Percentiles rank a stretch among this genome's conserved stretches.
Conservation (phyloP, 1,139 yeast genomes). For the Arxiozyma telluris region DNA sequence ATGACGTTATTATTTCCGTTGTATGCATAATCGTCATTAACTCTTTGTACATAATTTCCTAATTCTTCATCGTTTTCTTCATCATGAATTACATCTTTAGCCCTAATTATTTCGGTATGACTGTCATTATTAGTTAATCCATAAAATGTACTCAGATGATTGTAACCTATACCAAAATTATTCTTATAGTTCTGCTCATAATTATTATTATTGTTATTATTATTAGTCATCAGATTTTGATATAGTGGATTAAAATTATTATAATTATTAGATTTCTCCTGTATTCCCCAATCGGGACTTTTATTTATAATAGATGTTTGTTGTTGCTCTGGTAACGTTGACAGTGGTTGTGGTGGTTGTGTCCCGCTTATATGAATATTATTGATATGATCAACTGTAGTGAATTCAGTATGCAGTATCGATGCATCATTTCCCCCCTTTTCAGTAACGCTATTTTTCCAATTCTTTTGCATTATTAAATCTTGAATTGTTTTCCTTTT, state of each 20-base stretch:
- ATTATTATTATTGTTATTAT: background rate
- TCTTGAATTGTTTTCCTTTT: background rate
- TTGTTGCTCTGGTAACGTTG: no score
- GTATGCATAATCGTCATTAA: background rate
- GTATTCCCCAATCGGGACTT: background rate
- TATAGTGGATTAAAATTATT: background rate
- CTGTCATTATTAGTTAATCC: background rate
- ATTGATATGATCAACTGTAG: no score
- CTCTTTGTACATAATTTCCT: background rate
- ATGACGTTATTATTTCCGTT: background rate
- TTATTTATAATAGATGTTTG: background rate
- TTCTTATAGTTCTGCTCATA: background rate
- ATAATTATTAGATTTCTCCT: background rate
- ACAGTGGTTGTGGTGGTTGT: background rate
- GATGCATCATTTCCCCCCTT: background rate
- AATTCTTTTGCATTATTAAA: background rate
- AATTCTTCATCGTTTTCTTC: slow-evolving; percentile 2
- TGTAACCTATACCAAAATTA: background rate
- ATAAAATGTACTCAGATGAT: background rate
- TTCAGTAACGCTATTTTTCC: no score
- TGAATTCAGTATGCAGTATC: background rate
- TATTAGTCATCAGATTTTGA: no score
- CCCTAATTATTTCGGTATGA: background rate
- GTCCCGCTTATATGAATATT: no score
- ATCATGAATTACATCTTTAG: background rate